phyloP scores from a whole-genome alignment of 441 rosid genomes.

The Mallotus repandus region DNA sequence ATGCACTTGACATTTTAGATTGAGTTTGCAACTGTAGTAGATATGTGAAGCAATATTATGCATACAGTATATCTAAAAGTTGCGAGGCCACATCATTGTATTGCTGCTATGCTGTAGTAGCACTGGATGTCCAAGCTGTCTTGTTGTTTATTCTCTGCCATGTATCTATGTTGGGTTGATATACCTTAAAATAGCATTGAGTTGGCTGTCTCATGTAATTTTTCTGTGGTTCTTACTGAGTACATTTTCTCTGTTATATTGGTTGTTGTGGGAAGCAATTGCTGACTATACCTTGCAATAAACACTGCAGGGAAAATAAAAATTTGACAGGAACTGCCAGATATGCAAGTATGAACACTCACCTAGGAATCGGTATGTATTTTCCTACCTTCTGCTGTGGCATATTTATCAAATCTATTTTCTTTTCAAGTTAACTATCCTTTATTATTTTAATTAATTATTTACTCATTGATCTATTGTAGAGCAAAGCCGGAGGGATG shows the following conservation, averaged over 20 bases:
- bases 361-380: conserved; percentile 87
- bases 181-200: no score
- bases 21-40: not conserved
- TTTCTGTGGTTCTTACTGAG: not conserved
- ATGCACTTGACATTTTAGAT: not conserved
- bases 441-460: not conserved
- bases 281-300: conserved; percentile 8
- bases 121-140: not conserved
- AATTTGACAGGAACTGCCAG: conserved; percentile 97
- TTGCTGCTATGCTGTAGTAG: no score
- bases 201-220: not conserved
- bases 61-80: no score
- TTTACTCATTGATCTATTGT: conserved; percentile 1
- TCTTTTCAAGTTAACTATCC: not conserved
- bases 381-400: conserved; percentile 9
- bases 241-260: not conserved
- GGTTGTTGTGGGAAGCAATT: not conserved
- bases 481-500: conserved; percentile 96
- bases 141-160: not conserved
- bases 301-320: conserved; percentile 73
- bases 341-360: conserved; percentile 98
- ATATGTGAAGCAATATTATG: not conserved
- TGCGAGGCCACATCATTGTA: no score
- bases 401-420: not conserved
- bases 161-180: not conserved